Evolutionary conservation across 371 early-diverging fungal species (phyloP), one percentile per base, ranked within the genome.

Genomic region (Rhizopus sp.): DNA sequence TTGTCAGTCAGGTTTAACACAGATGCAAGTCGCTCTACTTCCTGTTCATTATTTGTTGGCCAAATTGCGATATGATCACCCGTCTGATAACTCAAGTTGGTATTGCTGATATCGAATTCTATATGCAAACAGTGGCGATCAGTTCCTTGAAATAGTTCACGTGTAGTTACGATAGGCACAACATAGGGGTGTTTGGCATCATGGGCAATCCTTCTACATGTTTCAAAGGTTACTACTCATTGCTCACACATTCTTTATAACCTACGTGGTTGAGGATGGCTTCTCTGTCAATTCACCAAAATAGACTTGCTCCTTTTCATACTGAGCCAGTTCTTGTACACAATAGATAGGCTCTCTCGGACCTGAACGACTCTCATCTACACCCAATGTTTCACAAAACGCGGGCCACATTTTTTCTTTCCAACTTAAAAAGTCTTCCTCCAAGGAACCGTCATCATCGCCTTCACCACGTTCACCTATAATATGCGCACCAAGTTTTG

Each of bases 31-130:
- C 83, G 73, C 6, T 63, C 52, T 3, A 96, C 93, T 57, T 93
- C 89, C 35, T 72, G 71, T 23, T 90, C 91, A 40, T 87, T 79
- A 70, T 97, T 98, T 17, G 85, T 80, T 2, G 97, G 92, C 85
- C 88, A 96, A 47, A 98, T 79, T n/a, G 94, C 97, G 54, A 96
- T 80, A 63, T 98, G 98, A 65, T 98, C 99, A 48, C 99, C 99
- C 7, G 96, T 81, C 53, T 89, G 84, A 64, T 98, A 97, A 23
- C 68, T 74, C 57, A 97, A 67, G 29, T 89, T 91, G 13, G 89
- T 84, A 41, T 84, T 90, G 5, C 75, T 60, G 35, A 96, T 78
- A 60, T 96, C 97, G 9, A 98, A 77, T 60, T 98, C 99, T 59
- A 96, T 66, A 71, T 98, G 99, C 53, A 95, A 69, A 68, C 95